A percentile compares a stretch with the other conserved stretches of the same genome.
phyloP scores from a whole-genome alignment of 1,284 basidiomycete species.

The Rhodotorula mucilaginosa region DNA sequence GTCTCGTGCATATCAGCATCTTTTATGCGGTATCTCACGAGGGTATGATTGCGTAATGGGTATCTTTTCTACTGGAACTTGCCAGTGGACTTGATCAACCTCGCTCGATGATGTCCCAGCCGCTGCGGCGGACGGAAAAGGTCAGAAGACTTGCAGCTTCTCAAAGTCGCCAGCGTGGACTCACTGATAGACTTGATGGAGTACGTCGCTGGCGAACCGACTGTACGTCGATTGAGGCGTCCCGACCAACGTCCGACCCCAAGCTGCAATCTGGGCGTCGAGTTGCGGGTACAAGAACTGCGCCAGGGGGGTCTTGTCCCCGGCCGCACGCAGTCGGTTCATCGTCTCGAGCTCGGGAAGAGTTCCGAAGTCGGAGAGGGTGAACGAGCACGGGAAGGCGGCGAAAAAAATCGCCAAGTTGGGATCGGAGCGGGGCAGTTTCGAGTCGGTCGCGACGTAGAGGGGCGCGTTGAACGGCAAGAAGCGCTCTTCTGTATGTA shows the following conservation, averaged over 20 bases:
- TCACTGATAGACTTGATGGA: conserved; percentile 62
- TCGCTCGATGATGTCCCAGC: conserved; percentile 37
- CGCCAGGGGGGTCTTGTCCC: conserved; percentile 59
- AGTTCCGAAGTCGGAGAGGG: conserved; percentile 59
- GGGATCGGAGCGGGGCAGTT: conserved; percentile 50
- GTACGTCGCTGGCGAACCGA: conserved; percentile 62
- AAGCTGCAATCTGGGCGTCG: conserved; percentile 65
- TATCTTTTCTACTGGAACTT: background rate
- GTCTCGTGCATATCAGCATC: too few relatives aligned
- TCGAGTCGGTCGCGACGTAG: conserved; percentile 68
- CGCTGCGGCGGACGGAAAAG: conserved; percentile 2
- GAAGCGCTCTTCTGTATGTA: conserved; percentile 45
- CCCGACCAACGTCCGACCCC: conserved; percentile 60
- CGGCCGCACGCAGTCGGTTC: conserved; percentile 53
- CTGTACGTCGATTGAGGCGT: conserved; percentile 73
- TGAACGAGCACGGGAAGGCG: conserved; percentile 69
- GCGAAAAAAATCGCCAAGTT: conserved; percentile 56
- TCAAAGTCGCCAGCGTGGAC: background rate
- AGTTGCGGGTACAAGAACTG: conserved; percentile 62
- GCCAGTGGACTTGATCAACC: conserved; percentile 9
- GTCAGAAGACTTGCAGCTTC: background rate
- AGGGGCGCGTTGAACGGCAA: conserved; percentile 60
- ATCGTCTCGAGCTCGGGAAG: conserved; percentile 48
- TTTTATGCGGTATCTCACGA: too few relatives aligned
- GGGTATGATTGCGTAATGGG: background rate